Percentiles rank a stretch among this genome's conserved stretches.
phyloP scores from a whole-genome alignment of 176 grass and related monocot species.

The Poa annua region DNA sequence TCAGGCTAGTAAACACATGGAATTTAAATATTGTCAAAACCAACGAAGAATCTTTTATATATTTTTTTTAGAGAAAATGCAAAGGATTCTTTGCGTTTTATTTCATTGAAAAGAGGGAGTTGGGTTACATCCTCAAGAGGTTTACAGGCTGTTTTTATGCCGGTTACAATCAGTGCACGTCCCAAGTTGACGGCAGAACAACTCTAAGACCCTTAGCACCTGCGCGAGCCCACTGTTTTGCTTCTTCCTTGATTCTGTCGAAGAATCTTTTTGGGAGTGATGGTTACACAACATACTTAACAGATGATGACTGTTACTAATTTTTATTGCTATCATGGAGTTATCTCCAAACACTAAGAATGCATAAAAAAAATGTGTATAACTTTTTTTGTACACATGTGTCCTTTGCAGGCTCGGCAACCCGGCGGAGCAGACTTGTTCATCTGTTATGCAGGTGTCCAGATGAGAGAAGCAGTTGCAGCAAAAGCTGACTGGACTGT shows the following conservation, averaged over 20 bases:
- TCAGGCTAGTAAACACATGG: not conserved
- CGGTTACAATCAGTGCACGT: no score
- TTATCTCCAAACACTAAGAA: not conserved
- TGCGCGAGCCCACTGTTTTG: no score
- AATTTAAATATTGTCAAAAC: not conserved
- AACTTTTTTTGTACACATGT: not conserved
- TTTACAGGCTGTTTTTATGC: no score
- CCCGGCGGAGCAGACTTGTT: slow-evolving; percentile 81
- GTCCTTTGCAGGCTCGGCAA: slow-evolving; percentile 63
- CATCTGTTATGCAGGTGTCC: slow-evolving; percentile 86
- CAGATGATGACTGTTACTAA: not conserved
- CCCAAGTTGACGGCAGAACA: no score
- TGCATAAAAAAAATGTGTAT: not conserved
- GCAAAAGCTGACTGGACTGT: slow-evolving; percentile 77
- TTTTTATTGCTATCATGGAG: not conserved
- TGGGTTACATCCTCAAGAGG: no score
- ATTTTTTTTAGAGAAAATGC: no score
- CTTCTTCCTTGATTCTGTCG: no score
- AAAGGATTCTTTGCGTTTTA: no score
- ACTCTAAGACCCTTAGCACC: no score
- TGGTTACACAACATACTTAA: not conserved
- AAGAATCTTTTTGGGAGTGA: not conserved
- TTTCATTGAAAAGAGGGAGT: no score
- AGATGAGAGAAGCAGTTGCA: slow-evolving; percentile 78
- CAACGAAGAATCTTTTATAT: not conserved